A percentile compares a stretch with the other conserved stretches of the same genome.
phyloP scores from a whole-genome alignment of 2,329 filamentous ascomycete genomes.

The Alternaria atra region DNA sequence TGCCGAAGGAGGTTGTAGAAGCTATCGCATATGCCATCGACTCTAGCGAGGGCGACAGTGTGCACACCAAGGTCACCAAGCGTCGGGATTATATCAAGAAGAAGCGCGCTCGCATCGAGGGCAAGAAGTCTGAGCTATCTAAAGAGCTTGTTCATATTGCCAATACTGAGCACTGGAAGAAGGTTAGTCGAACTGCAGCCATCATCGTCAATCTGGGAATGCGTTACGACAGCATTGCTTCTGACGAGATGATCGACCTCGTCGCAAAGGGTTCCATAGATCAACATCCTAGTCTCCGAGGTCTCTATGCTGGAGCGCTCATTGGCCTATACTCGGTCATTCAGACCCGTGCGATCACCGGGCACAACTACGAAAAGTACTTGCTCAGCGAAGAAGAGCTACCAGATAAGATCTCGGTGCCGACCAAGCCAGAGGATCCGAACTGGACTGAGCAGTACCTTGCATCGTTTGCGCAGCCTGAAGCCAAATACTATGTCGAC shows the following conservation, averaged over 20 bases:
- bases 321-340: constrained; percentile 81
- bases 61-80: constrained; percentile 67
- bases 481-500: constrained; percentile 89
- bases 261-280: constrained; percentile 86
- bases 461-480: constrained; percentile 76
- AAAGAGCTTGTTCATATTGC: constrained; percentile 82
- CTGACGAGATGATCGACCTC: constrained; percentile 81
- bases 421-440: constrained; percentile 74
- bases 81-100: constrained; percentile 78
- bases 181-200: constrained; percentile 86
- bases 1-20: constrained; percentile 75
- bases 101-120: constrained; percentile 80
- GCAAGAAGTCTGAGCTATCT: constrained; percentile 81
- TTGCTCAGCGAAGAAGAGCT: constrained; percentile 81
- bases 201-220: constrained; percentile 91
- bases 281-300: constrained; percentile 84
- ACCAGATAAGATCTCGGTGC: constrained; percentile 77
- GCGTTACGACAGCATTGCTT: constrained; percentile 88
- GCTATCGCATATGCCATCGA: constrained; percentile 62
- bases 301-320: constrained; percentile 82
- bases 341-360: constrained; percentile 84
- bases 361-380: constrained; percentile 87
- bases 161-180: constrained; percentile 91
- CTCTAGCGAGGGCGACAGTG: constrained; percentile 61
- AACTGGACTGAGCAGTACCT: constrained; percentile 83